Conservation (phyloP, 2,329 filamentous ascomycete species). For the Penicillium griseofulvum region DNA sequence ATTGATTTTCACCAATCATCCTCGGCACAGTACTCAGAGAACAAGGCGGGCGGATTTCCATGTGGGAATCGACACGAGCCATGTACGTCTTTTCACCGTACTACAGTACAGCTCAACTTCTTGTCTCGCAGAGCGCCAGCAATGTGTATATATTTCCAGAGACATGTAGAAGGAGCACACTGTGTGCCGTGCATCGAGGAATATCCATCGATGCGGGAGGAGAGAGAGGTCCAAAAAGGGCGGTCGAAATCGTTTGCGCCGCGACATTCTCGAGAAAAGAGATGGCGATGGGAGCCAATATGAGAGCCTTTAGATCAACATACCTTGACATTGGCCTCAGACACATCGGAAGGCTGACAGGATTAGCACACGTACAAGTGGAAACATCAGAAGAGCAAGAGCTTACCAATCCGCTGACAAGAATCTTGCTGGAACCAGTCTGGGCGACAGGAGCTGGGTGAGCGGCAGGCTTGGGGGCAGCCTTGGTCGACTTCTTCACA, state of each 20-base stretch:
- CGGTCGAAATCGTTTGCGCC: constrained; percentile 38
- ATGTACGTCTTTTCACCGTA: constrained; percentile 45
- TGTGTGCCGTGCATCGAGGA: constrained; percentile 31
- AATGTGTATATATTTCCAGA: constrained; percentile 23
- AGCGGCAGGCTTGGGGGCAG: constrained; percentile 51
- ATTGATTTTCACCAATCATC: constrained; percentile 27
- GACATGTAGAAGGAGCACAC: constrained; percentile 35
- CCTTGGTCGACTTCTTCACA: constrained; percentile 68
- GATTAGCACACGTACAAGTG: constrained; percentile 47
- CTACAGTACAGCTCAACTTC: constrained; percentile 60
- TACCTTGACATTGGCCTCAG: constrained; percentile 99
- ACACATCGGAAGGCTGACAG: constrained; percentile 85
- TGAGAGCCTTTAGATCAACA: constrained; percentile 82
- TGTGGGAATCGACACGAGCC: constrained; percentile 49
- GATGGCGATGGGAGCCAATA: constrained; percentile 71
- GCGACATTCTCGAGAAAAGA: constrained; percentile 44
- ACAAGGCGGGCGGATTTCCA: constrained; percentile 42
- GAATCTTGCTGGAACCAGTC: constrained; percentile 85
- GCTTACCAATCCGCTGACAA: constrained; percentile 96
- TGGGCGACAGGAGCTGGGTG: constrained; percentile 63
- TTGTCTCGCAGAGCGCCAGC: constrained; percentile 31
- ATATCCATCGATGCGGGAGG: constrained; percentile 24
- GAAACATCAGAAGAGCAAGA: background rate
- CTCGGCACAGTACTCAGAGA: constrained; percentile 33
- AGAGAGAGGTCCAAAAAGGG: constrained; percentile 28